These are phyloP conservation scores for Tephrocybe rancida DNA, from an alignment of 768 basidiomycete species.

Conservation along the genomic window DNA sequence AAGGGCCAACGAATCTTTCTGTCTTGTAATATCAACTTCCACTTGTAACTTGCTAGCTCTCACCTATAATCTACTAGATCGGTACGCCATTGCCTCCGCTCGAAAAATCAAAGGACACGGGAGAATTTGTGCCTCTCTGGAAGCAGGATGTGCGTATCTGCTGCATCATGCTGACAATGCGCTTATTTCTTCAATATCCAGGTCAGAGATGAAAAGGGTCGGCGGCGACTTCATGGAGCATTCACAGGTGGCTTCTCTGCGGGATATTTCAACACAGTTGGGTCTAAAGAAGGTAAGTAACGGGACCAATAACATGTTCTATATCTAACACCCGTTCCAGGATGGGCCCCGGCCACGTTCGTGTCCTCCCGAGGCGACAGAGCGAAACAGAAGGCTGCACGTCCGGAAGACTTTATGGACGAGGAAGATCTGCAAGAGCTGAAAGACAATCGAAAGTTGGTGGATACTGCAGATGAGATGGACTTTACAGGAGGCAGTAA, in stretches of 20 bases:
- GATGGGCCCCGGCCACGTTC: conserved; percentile 95
- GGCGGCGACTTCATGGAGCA: conserved; percentile 93
- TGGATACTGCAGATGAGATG: conserved; percentile 82
- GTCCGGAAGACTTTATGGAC: conserved; percentile 97
- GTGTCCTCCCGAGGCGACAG: conserved; percentile 85
- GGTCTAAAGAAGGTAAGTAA: conserved; percentile 88
- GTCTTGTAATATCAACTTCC: conserved; percentile 13
- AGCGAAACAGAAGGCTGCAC: conserved; percentile 58
- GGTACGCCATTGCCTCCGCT: conserved; percentile 94
- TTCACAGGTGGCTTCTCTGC: conserved; percentile 99
- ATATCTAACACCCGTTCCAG: conserved; percentile 38
- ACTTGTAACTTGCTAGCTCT: neutral
- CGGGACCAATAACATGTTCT: neutral
- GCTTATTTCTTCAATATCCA: conserved; percentile 26
- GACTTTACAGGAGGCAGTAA: conserved; percentile 62
- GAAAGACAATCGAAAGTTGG: conserved; percentile 69
- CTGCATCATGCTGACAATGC: conserved; percentile 6
- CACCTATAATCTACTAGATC: conserved; percentile 52
- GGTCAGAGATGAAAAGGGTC: conserved; percentile 93
- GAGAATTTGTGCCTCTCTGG: conserved; percentile 97
- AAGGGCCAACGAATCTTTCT: conserved; percentile 21
- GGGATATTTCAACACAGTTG: conserved; percentile 95
- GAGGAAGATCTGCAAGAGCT: conserved; percentile 92
- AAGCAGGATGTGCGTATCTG: conserved; percentile 81
- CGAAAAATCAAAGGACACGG: conserved; percentile 90